phyloP scores from a whole-genome alignment of 192 early-diverging fungal genomes.

The Lobosporangium transversale region DNA sequence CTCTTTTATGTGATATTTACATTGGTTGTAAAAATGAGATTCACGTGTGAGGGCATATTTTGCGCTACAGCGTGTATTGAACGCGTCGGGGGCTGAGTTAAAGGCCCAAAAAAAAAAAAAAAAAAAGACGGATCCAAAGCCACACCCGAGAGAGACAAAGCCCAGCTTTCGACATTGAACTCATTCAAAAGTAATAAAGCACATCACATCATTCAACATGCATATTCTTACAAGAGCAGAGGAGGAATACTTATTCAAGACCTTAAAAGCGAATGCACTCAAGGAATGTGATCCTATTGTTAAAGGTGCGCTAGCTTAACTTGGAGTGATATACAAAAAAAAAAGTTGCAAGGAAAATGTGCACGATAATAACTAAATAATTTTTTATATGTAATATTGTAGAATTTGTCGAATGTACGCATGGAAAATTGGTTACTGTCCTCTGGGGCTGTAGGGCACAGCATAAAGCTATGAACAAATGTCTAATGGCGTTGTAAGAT shows the following conservation, averaged over 20 bases:
- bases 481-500: constrained; percentile 59
- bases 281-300: constrained; percentile 57
- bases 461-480: constrained; percentile 61
- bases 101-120: too few species aligned
- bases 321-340: neutral
- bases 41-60: too few species aligned
- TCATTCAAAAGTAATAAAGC: constrained; percentile 56
- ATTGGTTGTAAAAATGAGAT: too few species aligned
- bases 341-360: too few species aligned
- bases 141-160: too few species aligned
- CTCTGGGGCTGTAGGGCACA: constrained; percentile 60
- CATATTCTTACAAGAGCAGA: constrained; percentile 64
- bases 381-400: neutral
- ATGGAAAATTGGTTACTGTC: constrained; percentile 62
- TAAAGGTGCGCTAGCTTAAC: constrained; percentile 55
- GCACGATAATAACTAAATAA: neutral
- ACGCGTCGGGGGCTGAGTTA: too few species aligned
- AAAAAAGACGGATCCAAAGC: too few species aligned
- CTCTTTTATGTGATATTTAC: too few species aligned
- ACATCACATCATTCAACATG: constrained; percentile 12
- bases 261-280: constrained; percentile 61
- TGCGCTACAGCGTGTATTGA: too few species aligned
- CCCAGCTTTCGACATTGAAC: too few species aligned
- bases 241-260: constrained; percentile 63
- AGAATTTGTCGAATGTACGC: constrained; percentile 67